Base-by-base conservation (phyloP, 768 basidiomycete species). In the Cyclocybe cylindracea region DNA sequence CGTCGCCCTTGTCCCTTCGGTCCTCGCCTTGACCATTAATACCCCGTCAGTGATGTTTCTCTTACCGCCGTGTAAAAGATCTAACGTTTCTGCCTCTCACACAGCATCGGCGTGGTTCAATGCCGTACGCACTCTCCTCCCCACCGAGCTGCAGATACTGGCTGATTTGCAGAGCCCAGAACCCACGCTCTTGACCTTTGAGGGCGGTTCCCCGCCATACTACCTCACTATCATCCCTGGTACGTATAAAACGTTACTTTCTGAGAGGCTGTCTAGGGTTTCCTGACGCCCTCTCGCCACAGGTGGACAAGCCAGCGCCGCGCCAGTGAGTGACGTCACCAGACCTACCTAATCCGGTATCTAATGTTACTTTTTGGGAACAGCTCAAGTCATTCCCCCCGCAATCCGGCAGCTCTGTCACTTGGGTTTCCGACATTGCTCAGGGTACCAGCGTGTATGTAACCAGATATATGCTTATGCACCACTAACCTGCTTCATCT, bases 181-280 rank as follows among this genome's bases (percentile, higher is more conserved):
- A 57, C 89, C 89, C 7, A 70, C 78, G 14, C 63, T 77, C 57
- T 37, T 91, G 33, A 62, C 61, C 2, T 90, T 85, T 84, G 35
- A 51, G 24, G 79, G 71, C 4, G 86, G 86, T 32, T 43, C 49
- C 0, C 18, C 71, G 0, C 87, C 88, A 1, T 90, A 78, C 68
- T 91, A 71, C 64, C 50, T 89, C 44, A 71, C 79, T 8, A 57
- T 87, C 46, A 57, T 87, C 37, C 88, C 87, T 43, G 84, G 87
- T 88, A 55, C 32, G 78, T 19, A 34, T 37, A 41, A 14, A 33
- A 14, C 16, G 32, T 49, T 33, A 37, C 29, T 5, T 10, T 37
- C 24, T 31, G 7, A 39, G 4, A 13, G 18, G 19, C 34, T 31
- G 33, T 36, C 37, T 53, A 50, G 39, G 7, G 42, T 41, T 24